These are phyloP conservation scores for Metschnikowia shivogae DNA, from an alignment of 805 yeast genomes.

Conservation along the genomic window DNA sequence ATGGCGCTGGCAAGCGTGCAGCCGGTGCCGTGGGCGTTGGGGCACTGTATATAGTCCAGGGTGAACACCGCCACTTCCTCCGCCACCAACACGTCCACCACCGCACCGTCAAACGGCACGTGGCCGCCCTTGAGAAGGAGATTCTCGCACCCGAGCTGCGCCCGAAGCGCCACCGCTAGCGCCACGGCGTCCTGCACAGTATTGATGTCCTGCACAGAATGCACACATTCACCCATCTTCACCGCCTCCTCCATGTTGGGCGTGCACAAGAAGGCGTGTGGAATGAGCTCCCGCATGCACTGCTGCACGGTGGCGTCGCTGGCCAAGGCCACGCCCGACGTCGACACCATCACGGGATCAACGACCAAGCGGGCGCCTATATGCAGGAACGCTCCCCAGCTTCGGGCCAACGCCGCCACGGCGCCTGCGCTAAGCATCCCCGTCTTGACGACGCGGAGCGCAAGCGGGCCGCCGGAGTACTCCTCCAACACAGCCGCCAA, in stretches of 20 bases:
- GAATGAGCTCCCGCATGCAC: conserved; percentile 44
- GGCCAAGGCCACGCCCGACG: conserved; percentile 65
- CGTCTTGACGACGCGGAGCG: conserved; percentile 64
- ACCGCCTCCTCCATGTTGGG: conserved; percentile 73
- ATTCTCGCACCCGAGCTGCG: conserved; percentile 39
- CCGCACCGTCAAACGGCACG: conserved; percentile 38
- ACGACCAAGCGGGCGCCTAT: conserved; percentile 44
- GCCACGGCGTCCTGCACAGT: conserved; percentile 32
- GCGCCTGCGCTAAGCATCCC: conserved; percentile 69
- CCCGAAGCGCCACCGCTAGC: conserved; percentile 25
- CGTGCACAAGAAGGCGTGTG: conserved; percentile 58
- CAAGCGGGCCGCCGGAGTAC: conserved; percentile 35
- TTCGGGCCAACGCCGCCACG: conserved; percentile 41
- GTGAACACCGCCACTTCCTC: conserved; percentile 40
- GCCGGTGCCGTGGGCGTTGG: conserved; percentile 84
- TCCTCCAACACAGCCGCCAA: conserved; percentile 57
- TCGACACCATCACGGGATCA: conserved; percentile 83
- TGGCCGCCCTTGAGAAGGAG: conserved; percentile 84
- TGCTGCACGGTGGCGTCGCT: conserved; percentile 42
- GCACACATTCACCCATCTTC: neutral
- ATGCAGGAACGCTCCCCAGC: conserved; percentile 28
- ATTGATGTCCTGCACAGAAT: conserved; percentile 13
- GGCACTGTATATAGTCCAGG: conserved; percentile 43
- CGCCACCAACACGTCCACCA: conserved; percentile 1
- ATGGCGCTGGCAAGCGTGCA: conserved; percentile 82